Evolutionary conservation across 2,329 filamentous ascomycete genomes (phyloP), one percentile per base, ranked within the genome.

Genomic region (Zasmidium cellare): DNA sequence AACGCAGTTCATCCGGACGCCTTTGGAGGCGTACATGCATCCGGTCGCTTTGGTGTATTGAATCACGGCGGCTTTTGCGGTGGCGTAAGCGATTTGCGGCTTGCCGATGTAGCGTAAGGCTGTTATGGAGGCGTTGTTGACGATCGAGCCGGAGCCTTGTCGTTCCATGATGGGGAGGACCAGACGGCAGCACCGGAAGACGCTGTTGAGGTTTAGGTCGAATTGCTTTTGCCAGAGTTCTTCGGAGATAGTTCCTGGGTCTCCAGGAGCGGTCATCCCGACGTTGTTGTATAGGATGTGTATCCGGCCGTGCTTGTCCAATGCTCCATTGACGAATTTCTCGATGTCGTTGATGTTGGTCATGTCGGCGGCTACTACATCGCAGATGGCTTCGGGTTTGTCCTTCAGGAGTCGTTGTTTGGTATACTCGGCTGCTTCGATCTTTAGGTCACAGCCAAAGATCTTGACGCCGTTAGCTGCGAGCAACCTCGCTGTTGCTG

Each of bases 151-250:
- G 0, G 72, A 66, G 0, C 59, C 55, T 57, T 84, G 81, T 19
- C 66, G 65, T 55, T 80, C 79, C 81, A 84, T 84, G 24, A 83
- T 74, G 0, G 82, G 82, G 0, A 84, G 67, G 0, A 83, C 79
- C 11, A 77, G 67, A 52, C 84, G 81, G 44, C 77, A 80, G 0
- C 77, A 77, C 2, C 83, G 67, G 59, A 82, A 85, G 0, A 84
- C 79, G 44, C 75, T 80, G 65, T 83, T 83, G 3, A 85, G 72
- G 62, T 85, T 85, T 24, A 85, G 66, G n/a, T 80, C 77, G 52
- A 83, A 75, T 59, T 84, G 82, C 0, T 69, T 51, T 56, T 84
- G 77, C 82, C 82, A 85, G 0, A 73, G 62, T 1, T 76, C 72
- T 50, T 85, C 81, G 0, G 57, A 48, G 74, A 84, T 80, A 2